Conservation (phyloP, 164 flowering plant genomes). For the Magnolia officinalis region DNA sequence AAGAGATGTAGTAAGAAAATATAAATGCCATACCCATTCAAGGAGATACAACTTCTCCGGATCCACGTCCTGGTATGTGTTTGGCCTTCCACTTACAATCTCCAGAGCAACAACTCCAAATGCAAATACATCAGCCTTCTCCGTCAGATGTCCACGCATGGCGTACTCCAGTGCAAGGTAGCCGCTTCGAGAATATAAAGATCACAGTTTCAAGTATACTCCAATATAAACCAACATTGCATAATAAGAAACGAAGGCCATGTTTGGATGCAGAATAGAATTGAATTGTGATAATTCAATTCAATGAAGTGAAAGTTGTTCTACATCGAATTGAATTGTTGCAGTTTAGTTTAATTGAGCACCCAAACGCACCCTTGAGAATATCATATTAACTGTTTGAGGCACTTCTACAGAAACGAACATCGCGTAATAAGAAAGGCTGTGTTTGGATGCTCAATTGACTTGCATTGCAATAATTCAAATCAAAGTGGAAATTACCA, state of each 20-base stretch:
- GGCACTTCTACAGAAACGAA: background rate
- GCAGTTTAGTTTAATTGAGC: too few relatives aligned
- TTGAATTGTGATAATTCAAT: too few relatives aligned
- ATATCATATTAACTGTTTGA: too few relatives aligned
- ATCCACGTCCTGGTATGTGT: slow-evolving; percentile 24
- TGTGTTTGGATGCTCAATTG: too few relatives aligned
- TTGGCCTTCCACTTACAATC: slow-evolving; percentile 28
- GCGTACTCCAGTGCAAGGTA: slow-evolving; percentile 35
- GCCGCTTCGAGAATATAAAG: background rate
- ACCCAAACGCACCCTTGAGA: too few relatives aligned
- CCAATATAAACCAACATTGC: background rate
- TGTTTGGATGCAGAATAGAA: too few relatives aligned
- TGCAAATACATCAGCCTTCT: slow-evolving; percentile 33
- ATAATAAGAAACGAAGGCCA: background rate
- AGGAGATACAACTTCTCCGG: slow-evolving; percentile 25
- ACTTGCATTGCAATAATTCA: too few relatives aligned
- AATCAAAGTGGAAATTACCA: background rate
- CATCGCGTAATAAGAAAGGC: background rate
- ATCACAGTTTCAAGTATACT: background rate
- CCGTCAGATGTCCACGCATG: slow-evolving; percentile 33
- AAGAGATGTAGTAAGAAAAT: background rate
- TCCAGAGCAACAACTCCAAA: slow-evolving; percentile 30
- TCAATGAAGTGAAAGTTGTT: too few relatives aligned
- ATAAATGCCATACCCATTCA: slow-evolving; percentile 27
- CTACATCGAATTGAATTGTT: too few relatives aligned